Evolutionary conservation across 164 flowering plant species (phyloP).

Genomic region (Vitis riparia): DNA sequence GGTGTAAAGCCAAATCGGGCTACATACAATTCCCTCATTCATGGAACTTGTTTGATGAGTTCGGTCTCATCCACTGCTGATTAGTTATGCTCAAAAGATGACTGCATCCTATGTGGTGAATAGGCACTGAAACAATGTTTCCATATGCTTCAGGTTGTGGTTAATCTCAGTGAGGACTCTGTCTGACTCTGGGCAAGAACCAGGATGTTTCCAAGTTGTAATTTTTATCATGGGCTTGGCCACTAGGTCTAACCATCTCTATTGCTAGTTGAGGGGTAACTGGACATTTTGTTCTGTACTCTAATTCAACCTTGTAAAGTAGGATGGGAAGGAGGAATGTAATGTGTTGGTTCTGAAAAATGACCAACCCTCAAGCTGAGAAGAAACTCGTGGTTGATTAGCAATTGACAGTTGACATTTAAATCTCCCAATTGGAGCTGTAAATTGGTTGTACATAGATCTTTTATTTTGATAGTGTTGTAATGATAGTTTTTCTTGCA

Average conservation of each 20-base stretch:
- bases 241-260: not conserved
- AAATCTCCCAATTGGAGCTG: not conserved
- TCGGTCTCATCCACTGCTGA: not conserved
- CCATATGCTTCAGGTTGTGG: not conserved
- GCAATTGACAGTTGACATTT: not conserved
- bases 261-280: not conserved
- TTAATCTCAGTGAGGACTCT: not conserved
- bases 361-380: no score
- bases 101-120: not conserved
- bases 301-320: not conserved
- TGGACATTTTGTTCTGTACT: not conserved
- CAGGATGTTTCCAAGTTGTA: not conserved
- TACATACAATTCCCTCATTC: slow-evolving; percentile 39
- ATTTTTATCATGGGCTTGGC: not conserved
- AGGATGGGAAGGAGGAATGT: not conserved
- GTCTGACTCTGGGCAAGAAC: not conserved
- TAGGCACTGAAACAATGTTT: not conserved
- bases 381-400: no score
- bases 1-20: slow-evolving; percentile 40
- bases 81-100: not conserved
- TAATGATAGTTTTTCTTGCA: not conserved
- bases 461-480: not conserved
- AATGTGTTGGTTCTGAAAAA: no score
- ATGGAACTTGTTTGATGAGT: slow-evolving; percentile 28
- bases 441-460: not conserved